phyloP scores from a whole-genome alignment of 2,329 filamentous ascomycete genomes.

The Nigrospora sphaerica region DNA sequence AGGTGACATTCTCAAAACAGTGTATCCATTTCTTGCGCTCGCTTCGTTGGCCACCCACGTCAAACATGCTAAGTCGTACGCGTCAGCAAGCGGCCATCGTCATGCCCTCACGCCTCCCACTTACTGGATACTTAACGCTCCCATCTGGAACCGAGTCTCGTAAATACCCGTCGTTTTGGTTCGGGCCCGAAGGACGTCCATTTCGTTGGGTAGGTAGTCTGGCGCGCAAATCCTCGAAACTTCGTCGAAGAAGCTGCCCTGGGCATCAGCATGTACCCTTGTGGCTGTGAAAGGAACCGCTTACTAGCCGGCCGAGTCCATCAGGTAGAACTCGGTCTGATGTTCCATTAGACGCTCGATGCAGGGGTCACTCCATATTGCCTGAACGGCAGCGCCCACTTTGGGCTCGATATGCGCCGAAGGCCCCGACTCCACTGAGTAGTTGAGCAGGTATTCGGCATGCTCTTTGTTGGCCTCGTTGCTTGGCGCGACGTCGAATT shows the following conservation, averaged over 20 bases:
- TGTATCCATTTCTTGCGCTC: constrained; percentile 99
- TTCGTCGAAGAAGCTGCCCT: constrained; percentile 85
- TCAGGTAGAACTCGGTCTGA: constrained; percentile 96
- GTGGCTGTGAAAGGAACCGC: constrained; percentile 23
- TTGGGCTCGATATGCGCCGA: constrained; percentile 75
- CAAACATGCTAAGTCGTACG: constrained; percentile 73
- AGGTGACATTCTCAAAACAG: constrained; percentile 99
- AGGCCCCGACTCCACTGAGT: constrained; percentile 84
- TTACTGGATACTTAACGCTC: constrained; percentile 96
- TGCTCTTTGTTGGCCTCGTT: constrained; percentile 65
- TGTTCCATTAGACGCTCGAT: constrained; percentile 81
- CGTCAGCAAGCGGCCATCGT: neutral
- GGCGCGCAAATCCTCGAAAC: constrained; percentile 74
- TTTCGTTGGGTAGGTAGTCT: constrained; percentile 87
- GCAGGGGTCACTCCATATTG: constrained; percentile 84
- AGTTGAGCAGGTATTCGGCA: constrained; percentile 76
- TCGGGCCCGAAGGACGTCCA: constrained; percentile 89
- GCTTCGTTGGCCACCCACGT: constrained; percentile 93
- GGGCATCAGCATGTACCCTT: neutral
- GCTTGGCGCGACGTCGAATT: constrained; percentile 79
- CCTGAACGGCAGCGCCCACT: constrained; percentile 75
- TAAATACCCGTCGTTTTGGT: constrained; percentile 99
- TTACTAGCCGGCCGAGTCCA: constrained; percentile 99
- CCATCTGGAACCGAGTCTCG: constrained; percentile 98
- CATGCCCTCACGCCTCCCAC: constrained; percentile 24